Evolutionary conservation across 2,329 filamentous ascomycete species (phyloP).

Genomic region (Aphanocladium album): DNA sequence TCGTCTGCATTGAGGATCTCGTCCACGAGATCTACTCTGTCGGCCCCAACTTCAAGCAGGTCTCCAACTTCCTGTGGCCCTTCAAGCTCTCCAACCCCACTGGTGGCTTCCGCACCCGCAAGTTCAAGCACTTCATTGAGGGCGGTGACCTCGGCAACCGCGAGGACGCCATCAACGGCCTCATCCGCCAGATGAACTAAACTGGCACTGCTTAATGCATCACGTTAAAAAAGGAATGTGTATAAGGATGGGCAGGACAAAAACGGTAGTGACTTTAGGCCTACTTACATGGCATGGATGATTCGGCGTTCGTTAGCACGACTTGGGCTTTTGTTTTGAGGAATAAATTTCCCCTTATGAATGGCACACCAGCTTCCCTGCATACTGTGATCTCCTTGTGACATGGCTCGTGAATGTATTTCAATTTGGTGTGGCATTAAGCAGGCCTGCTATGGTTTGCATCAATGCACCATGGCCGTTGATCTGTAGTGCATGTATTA

Average conservation of each 20-base stretch:
- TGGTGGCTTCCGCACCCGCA: slow-evolving; percentile 91
- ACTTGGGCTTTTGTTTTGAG: slow-evolving; percentile 27
- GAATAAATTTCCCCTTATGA: slow-evolving; percentile 35
- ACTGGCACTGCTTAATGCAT: slow-evolving; percentile 16
- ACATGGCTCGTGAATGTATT: slow-evolving; percentile 9
- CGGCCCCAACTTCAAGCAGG: slow-evolving; percentile 99
- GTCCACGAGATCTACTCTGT: slow-evolving; percentile 99
- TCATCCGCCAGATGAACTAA: slow-evolving; percentile 99
- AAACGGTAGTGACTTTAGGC: slow-evolving; percentile 9
- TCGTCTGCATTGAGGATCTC: slow-evolving; percentile 98
- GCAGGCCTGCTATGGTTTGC: too few species aligned
- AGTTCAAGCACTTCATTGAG: slow-evolving; percentile 99
- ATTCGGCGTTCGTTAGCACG: slow-evolving; percentile 38
- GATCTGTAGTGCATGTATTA: not conserved
- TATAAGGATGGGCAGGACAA: slow-evolving; percentile 15
- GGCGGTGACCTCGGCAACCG: slow-evolving; percentile 98
- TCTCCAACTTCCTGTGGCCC: slow-evolving; percentile 98
- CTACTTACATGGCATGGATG: slow-evolving; percentile 10
- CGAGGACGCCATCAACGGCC: slow-evolving; percentile 94
- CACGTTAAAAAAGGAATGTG: slow-evolving; percentile 30
- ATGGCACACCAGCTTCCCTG: slow-evolving; percentile 35
- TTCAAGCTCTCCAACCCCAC: slow-evolving; percentile 99
- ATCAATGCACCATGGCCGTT: too few species aligned
- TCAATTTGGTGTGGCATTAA: not conserved
- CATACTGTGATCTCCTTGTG: slow-evolving; percentile 18